A percentile compares a stretch with the other conserved stretches of the same genome.
These are phyloP conservation scores for Vachellia pachyceras DNA, from an alignment of 306 rosid genomes.

Conservation along the genomic window DNA sequence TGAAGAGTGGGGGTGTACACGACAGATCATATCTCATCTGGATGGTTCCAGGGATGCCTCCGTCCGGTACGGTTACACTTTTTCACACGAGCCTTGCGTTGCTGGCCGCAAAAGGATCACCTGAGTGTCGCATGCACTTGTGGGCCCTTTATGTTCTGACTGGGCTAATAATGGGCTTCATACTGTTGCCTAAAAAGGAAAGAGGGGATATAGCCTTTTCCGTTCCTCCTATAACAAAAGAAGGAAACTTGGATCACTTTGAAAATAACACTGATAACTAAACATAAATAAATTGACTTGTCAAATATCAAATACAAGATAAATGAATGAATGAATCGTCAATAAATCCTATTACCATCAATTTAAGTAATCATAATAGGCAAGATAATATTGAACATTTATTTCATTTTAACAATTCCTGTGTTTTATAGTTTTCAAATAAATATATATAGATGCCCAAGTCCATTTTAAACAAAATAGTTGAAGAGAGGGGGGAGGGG, in stretches of 20 bases:
- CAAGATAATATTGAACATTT: too few relatives aligned
- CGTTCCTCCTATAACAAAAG: background rate
- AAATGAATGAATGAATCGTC: too few relatives aligned
- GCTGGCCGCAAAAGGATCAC: background rate
- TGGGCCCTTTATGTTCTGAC: background rate
- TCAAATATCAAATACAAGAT: too few relatives aligned
- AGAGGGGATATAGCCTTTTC: background rate
- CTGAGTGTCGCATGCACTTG: background rate
- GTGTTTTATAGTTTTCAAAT: too few relatives aligned
- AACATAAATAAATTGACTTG: background rate
- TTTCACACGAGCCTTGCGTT: background rate
- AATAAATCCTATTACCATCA: too few relatives aligned
- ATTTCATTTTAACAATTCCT: too few relatives aligned
- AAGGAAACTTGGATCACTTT: background rate
- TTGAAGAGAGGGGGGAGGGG: too few relatives aligned
- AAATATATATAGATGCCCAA: too few relatives aligned
- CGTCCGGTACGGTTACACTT: background rate
- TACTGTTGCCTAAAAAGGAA: background rate
- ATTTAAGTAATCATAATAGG: too few relatives aligned
- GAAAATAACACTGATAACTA: background rate
- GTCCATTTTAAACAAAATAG: too few relatives aligned
- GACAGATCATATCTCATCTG: background rate
- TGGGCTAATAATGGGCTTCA: background rate
- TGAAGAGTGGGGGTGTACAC: background rate
- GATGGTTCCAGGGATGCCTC: conserved; percentile 23